These are phyloP conservation scores for Tylopilus vinaceipallidus DNA, from an alignment of 768 basidiomycete genomes.

Conservation along the genomic window DNA sequence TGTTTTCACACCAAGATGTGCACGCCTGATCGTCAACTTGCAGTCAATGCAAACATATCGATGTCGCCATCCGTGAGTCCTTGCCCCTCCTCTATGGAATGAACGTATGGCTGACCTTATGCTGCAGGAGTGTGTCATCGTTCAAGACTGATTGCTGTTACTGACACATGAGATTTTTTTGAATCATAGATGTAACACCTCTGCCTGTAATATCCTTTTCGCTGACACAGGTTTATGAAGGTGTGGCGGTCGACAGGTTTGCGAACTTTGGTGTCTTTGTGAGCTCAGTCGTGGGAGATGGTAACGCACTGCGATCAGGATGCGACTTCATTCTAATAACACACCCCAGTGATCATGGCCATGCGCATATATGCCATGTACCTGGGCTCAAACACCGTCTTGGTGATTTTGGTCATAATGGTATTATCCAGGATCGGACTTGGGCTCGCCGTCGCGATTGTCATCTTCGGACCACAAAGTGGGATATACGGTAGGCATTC, in stretches of 20 bases:
- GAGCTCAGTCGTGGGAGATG: slow-evolving; percentile 6
- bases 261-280: slow-evolving; percentile 15
- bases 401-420: slow-evolving; percentile 4
- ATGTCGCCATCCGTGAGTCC: slow-evolving; percentile 15
- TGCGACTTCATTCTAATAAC: background rate
- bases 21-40: background rate
- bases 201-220: background rate
- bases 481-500: slow-evolving; percentile 14
- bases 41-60: slow-evolving; percentile 18
- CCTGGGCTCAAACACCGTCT: slow-evolving; percentile 8
- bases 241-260: slow-evolving; percentile 10
- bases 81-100: background rate
- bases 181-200: slow-evolving; percentile 10
- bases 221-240: background rate
- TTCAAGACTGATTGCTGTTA: background rate
- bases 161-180: background rate
- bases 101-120: background rate
- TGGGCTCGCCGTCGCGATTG: slow-evolving; percentile 6
- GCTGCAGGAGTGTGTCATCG: slow-evolving; percentile 7
- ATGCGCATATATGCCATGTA: slow-evolving; percentile 25
- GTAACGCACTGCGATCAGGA: background rate
- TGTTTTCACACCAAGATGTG: background rate
- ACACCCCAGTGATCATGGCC: slow-evolving; percentile 12
- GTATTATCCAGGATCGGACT: slow-evolving; percentile 8
- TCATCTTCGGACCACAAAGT: slow-evolving; percentile 16